Percentiles rank a stretch among this genome's conserved stretches.
These are phyloP conservation scores for Dictyostelium discoideum DNA, from an alignment of 78 protist genomes.

Conservation along the genomic window DNA sequence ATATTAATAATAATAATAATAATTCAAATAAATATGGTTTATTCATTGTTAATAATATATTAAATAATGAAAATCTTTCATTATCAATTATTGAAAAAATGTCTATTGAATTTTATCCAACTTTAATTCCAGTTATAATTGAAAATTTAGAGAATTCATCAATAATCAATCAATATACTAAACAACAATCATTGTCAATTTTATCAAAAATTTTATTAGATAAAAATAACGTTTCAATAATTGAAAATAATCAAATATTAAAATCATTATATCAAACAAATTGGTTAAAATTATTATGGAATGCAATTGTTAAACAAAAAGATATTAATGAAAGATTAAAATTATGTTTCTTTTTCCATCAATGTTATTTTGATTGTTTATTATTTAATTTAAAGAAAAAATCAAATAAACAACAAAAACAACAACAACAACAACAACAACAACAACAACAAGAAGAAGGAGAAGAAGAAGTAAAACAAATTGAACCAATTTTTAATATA, in stretches of 20 bases:
- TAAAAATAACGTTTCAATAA: neutral
- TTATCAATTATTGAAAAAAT: neutral
- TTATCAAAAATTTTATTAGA: neutral
- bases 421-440: neutral
- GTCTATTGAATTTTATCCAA: neutral
- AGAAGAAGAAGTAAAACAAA: neutral
- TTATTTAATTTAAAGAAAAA: neutral
- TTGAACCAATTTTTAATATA: conserved; percentile 11
- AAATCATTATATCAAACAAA: neutral
- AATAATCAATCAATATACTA: neutral
- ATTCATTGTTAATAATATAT: neutral
- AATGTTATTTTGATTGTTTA: conserved; percentile 11
- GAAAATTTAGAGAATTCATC: conserved; percentile 16
- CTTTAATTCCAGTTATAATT: conserved; percentile 11
- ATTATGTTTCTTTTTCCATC: conserved; percentile 22
- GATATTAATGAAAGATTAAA: conserved; percentile 47
- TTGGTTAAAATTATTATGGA: conserved; percentile 36
- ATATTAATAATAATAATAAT: neutral
- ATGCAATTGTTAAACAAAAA: conserved; percentile 2
- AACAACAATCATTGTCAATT: conserved; percentile 31
- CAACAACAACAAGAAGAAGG: neutral
- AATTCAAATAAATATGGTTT: neutral
- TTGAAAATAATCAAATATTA: neutral
- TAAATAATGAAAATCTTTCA: neutral
- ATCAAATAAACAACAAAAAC: neutral